phyloP scores from a whole-genome alignment of 257 asterid genomes.

The Capsicum rhomboideum region DNA sequence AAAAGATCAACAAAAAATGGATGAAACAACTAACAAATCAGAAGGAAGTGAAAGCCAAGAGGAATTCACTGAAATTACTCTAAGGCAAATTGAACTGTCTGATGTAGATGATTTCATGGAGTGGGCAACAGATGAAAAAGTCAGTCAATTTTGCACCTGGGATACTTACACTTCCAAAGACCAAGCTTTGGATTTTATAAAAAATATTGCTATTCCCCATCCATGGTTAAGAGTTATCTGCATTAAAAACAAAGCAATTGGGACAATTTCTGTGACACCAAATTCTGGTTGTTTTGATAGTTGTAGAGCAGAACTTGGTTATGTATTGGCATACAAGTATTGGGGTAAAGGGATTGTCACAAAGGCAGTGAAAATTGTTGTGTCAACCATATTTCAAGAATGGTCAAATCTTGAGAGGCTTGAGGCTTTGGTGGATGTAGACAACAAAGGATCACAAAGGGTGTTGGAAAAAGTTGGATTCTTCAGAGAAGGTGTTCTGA shows the following conservation, averaged over 20 bases:
- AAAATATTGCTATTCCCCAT: conserved; percentile 26
- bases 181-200: conserved; percentile 16
- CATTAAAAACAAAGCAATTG: conserved; percentile 23
- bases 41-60: neutral
- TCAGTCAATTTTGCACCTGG: conserved; percentile 36
- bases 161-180: conserved; percentile 38
- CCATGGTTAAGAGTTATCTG: conserved; percentile 37
- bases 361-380: conserved; percentile 32
- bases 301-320: conserved; percentile 44
- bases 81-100: conserved; percentile 21
- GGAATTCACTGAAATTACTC: conserved; percentile 15
- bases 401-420: conserved; percentile 35
- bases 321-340: conserved; percentile 30
- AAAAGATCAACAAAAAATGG: neutral
- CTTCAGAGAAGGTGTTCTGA: conserved; percentile 31
- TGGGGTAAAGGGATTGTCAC: conserved; percentile 52
- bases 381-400: conserved; percentile 20
- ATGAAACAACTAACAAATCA: neutral
- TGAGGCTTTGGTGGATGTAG: conserved; percentile 37
- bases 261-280: conserved; percentile 49
- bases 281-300: conserved; percentile 10
- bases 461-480: conserved; percentile 47
- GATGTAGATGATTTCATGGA: conserved; percentile 52
- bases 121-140: conserved; percentile 51
- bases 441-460: conserved; percentile 37